A percentile compares a stretch with the other conserved stretches of the same genome.
Evolutionary conservation across 139 green algal species (phyloP).

Genomic region (Gonium pectorale): DNA sequence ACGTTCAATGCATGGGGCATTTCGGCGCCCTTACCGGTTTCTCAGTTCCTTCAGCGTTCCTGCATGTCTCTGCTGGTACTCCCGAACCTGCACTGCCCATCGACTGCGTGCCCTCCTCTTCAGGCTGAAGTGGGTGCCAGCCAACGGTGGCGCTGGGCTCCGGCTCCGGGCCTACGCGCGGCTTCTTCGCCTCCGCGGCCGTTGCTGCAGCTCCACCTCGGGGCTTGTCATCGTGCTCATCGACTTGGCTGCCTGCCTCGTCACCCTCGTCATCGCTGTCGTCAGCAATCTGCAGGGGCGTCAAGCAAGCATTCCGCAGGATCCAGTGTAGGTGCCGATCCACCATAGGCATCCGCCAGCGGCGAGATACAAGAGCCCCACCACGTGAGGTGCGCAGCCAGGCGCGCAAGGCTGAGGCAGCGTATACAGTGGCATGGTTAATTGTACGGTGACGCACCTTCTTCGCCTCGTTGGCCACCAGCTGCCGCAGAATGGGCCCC

Average conservation of each 20-base stretch:
- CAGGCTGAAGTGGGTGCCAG: too few species aligned
- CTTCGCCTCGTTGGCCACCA: background rate
- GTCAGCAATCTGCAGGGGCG: background rate
- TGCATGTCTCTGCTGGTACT: background rate
- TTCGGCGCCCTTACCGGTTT: too few species aligned
- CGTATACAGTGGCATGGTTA: background rate
- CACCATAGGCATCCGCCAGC: too few species aligned
- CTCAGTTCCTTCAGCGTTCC: too few species aligned
- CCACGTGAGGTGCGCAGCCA: background rate
- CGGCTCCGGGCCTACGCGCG: background rate
- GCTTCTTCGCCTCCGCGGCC: too few species aligned
- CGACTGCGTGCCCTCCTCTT: background rate
- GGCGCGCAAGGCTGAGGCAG: background rate
- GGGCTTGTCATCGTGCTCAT: too few species aligned
- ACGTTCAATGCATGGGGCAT: too few species aligned
- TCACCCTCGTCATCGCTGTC: conserved; percentile 14
- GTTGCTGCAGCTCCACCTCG: too few species aligned
- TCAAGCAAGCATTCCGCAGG: background rate
- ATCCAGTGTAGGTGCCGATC: too few species aligned
- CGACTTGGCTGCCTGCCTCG: background rate
- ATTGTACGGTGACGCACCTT: background rate
- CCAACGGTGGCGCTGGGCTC: too few species aligned
- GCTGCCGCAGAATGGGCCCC: conserved; percentile 35
- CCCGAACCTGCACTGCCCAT: background rate
- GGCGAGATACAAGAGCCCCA: too few species aligned